Evolutionary conservation across 495 filamentous ascomycete species (phyloP), one percentile per base, ranked within the genome.

Genomic region (Tuber calosporum): DNA sequence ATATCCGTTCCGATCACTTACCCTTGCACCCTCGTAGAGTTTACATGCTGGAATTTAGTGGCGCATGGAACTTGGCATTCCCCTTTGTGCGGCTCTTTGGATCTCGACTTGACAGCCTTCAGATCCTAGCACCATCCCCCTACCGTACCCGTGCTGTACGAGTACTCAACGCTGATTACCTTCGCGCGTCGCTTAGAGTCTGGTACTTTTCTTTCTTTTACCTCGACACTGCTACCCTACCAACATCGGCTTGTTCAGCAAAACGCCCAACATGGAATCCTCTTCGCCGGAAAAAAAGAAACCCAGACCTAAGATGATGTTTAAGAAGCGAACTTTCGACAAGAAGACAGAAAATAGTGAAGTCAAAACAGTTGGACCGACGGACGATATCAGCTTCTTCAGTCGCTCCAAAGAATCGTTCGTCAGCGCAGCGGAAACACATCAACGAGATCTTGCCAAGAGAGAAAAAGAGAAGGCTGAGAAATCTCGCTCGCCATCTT

Each of bases 141-240:
- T 30, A 34, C 53, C n/a, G n/a, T n/a, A n/a, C n/a, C n/a, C n/a
- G n/a, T n/a, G n/a, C n/a, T n/a, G n/a, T n/a, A n/a, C n/a, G n/a
- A n/a, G n/a, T n/a, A n/a, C n/a, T n/a, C n/a, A n/a, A n/a, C 53
- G 53, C 11, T 5, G 26, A 62, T 62, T 62, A 62, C 17, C 53
- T 62, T 62, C 73, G 78, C 68, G 79, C 73, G 75, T 77, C n/a
- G n/a, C n/a, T n/a, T n/a, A n/a, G n/a, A n/a, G n/a, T n/a, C 70
- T 42, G 72, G 75, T 78, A 67, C 72, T 43, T 74, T 68, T 68
- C 69, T 45, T 69, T 39, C 69, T 40, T 69, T 74, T 72, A 70
- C 74, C 45, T 77, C 34, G 41, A 34, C 68, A 34, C 37, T 13
- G 15, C 20, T 37, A 22, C 66, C 66, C 20, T 37, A 22, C 66